A percentile compares a stretch with the other conserved stretches of the same genome.
Evolutionary conservation across 2,329 filamentous ascomycete species (phyloP).

Genomic region (Fusarium chlamydosporum): DNA sequence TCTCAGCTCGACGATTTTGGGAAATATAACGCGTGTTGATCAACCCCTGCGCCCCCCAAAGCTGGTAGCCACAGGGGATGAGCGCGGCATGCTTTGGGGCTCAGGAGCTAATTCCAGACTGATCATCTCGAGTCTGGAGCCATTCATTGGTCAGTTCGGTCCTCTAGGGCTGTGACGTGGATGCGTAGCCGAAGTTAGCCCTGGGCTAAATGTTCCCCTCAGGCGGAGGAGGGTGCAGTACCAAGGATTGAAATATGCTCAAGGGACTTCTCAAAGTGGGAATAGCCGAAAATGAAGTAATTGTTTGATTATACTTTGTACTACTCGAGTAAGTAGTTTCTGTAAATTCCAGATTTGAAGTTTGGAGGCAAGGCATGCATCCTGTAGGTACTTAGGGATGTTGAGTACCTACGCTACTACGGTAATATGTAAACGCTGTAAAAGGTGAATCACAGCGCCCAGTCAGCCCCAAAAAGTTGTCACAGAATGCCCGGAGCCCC

Average conservation of each 20-base stretch:
- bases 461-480: constrained; percentile 12
- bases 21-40: constrained; percentile 20
- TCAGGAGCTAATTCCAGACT: constrained; percentile 18
- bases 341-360: background rate
- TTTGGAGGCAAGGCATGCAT: background rate
- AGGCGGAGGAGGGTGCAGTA: background rate
- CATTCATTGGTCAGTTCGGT: constrained; percentile 10
- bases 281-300: background rate
- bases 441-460: constrained; percentile 12
- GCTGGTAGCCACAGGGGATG: constrained; percentile 5
- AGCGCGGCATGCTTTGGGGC: constrained; percentile 11
- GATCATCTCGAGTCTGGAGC: constrained; percentile 21
- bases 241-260: background rate
- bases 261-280: too few relatives aligned
- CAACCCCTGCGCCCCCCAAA: constrained; percentile 25
- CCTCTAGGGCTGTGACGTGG: constrained; percentile 32
- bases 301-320: constrained; percentile 4
- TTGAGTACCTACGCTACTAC: too few relatives aligned
- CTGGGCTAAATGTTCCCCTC: background rate
- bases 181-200: constrained; percentile 23
- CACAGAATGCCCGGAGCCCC: background rate
- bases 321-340: background rate
- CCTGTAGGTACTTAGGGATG: too few relatives aligned
- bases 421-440: background rate
- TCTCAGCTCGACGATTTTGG: constrained; percentile 3